Base-by-base conservation (phyloP, 164 flowering plant genomes). In the Vitis labrusca region DNA sequence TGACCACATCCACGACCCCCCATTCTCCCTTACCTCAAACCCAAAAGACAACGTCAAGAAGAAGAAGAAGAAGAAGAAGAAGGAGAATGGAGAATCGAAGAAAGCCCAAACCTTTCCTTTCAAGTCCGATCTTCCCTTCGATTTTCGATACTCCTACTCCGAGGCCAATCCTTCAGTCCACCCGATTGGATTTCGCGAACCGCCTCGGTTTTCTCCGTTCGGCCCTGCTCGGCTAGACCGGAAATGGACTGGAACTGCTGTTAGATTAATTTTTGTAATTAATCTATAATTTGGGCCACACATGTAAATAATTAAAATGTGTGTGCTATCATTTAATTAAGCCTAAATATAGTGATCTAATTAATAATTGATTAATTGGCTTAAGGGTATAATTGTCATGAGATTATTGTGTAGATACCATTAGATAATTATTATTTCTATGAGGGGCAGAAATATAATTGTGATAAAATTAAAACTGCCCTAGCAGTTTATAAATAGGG, bases 171-270 rank as follows among this genome's bases (percentile, higher is more conserved):
- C 89, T 0, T 72, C 74, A 0, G 72, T 86, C 48, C 47, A 85
- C 61, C 98, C 97, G 10, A 94, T 94, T 37, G 89, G 88, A 37
- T 94, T 78, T 59, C 91, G 97, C 1, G 98, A 94, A 69, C 86
- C 93, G 8, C 88, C 90, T 2, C 78, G 81, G 77, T 92, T 89
- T 73, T 92, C 97, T 8, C 98, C 98, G 0, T 94, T 94, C 55
- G 97, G 98, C 3, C 96, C 96, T 4, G 97, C 94, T 8, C 83
- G 93, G 27, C 77, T 94, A 7, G 93, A 91, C 66, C 81, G 98
- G 77, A 73, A 81, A 64, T 94, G 98, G 98, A 89, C 85, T 9
- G 97, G 98, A 13, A 87, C 89, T 14, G 74, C 80, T n/a, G n/a
- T n/a, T n/a, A n/a, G n/a, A n/a, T n/a, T n/a, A n/a, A n/a, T n/a